These are phyloP conservation scores for Rubus idaeus DNA, from an alignment of 306 rosid species.

Conservation along the genomic window DNA sequence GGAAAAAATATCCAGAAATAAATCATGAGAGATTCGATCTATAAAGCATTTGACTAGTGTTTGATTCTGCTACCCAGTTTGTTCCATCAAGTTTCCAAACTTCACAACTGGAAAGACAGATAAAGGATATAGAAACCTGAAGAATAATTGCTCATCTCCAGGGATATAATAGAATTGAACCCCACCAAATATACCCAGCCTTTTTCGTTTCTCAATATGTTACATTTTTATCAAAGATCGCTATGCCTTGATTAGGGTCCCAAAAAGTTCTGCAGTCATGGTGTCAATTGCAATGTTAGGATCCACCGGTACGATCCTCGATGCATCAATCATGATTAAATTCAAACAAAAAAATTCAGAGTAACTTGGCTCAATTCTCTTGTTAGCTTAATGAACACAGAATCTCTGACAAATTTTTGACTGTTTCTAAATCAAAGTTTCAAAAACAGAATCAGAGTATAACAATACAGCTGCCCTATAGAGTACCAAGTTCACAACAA, in stretches of 20 bases:
- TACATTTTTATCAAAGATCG: background rate
- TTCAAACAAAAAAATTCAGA: background rate
- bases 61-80: conserved; percentile 2
- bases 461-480: conserved; percentile 21
- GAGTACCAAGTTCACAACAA: conserved; percentile 19
- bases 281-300: background rate
- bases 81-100: background rate
- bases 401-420: background rate
- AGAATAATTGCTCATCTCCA: background rate
- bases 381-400: conserved; percentile 1
- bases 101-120: conserved; percentile 2
- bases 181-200: background rate
- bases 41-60: background rate
- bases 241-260: background rate
- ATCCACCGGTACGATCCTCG: background rate
- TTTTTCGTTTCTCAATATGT: background rate
- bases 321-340: background rate
- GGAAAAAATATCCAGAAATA: background rate
- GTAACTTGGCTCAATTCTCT: conserved; percentile 16
- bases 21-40: conserved; percentile 1
- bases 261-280: background rate
- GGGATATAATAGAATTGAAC: background rate
- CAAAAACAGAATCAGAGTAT: background rate
- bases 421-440: conserved; percentile 20
- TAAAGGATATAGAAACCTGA: background rate